These are phyloP conservation scores for Meira miltonrushii DNA, from an alignment of 1,284 basidiomycete genomes.

Conservation along the genomic window DNA sequence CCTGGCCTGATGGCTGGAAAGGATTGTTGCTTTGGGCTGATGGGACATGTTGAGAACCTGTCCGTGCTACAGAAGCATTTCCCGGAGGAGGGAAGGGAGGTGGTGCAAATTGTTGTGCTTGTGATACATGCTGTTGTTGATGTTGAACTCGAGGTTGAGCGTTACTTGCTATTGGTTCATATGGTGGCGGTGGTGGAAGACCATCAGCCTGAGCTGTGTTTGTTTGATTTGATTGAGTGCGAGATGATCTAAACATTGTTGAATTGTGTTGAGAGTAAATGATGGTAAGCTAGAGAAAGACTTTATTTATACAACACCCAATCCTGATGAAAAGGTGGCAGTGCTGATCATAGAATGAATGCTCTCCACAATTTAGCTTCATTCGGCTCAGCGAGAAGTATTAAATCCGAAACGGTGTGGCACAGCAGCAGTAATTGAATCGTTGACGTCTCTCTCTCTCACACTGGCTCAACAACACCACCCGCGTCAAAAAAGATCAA, in stretches of 20 bases:
- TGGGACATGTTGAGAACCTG: neutral
- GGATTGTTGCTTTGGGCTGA: conserved; percentile 2
- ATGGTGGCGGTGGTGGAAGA: conserved; percentile 16
- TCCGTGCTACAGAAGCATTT: neutral
- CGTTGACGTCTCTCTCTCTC: too few species aligned
- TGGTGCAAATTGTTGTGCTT: conserved; percentile 9
- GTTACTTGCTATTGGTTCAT: conserved; percentile 8
- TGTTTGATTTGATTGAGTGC: neutral
- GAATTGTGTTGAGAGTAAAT: neutral
- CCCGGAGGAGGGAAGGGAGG: conserved; percentile 14
- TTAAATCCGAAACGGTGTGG: too few species aligned
- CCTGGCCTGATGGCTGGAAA: neutral
- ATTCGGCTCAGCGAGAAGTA: too few species aligned
- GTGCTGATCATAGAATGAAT: neutral
- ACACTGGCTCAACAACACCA: too few species aligned
- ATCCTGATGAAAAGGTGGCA: neutral
- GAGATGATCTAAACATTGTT: neutral
- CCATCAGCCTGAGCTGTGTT: conserved; percentile 6
- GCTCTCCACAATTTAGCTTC: neutral
- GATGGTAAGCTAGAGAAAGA: neutral
- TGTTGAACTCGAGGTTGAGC: conserved; percentile 3
- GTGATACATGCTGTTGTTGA: neutral
- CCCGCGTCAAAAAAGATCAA: too few species aligned
- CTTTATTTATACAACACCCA: neutral
- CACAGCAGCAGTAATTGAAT: too few species aligned